These are phyloP conservation scores for Rhodofomes roseus DNA, from an alignment of 1,284 basidiomycete genomes.

Conservation along the genomic window DNA sequence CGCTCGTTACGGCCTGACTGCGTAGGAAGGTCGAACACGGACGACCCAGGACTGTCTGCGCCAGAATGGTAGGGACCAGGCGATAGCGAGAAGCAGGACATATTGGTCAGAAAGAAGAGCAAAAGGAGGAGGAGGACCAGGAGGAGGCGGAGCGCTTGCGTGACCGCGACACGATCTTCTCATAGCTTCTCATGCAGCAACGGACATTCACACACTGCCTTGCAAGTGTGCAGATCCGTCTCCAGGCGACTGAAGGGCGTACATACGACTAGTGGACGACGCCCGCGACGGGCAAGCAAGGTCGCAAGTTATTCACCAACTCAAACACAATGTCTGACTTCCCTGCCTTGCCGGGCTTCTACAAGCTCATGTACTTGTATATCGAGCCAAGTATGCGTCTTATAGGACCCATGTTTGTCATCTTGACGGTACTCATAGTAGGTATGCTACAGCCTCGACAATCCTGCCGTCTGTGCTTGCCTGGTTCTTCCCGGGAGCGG, in stretches of 20 bases:
- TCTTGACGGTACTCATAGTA: not conserved
- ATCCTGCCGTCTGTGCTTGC: constrained; percentile 54
- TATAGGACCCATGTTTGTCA: not conserved
- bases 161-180: not conserved
- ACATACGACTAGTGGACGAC: not conserved
- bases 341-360: constrained; percentile 63
- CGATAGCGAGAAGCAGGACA: constrained; percentile 20
- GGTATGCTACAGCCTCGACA: constrained; percentile 44
- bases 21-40: constrained; percentile 67
- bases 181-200: not conserved
- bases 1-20: constrained; percentile 25
- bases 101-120: constrained; percentile 4
- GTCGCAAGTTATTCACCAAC: too few species aligned
- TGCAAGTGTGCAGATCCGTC: not conserved
- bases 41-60: constrained; percentile 58
- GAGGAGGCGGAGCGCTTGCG: too few species aligned
- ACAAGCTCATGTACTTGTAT: constrained; percentile 64
- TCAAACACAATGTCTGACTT: constrained; percentile 37
- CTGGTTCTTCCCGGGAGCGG: constrained; percentile 59
- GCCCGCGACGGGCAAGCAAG: not conserved
- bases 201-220: not conserved
- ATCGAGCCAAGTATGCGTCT: constrained; percentile 56
- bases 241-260: not conserved
- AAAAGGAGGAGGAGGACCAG: too few species aligned
- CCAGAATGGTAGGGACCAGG: constrained; percentile 12